Base-by-base conservation (phyloP, 2,329 filamentous ascomycete genomes). In the Lasiodiplodia sp. region DNA sequence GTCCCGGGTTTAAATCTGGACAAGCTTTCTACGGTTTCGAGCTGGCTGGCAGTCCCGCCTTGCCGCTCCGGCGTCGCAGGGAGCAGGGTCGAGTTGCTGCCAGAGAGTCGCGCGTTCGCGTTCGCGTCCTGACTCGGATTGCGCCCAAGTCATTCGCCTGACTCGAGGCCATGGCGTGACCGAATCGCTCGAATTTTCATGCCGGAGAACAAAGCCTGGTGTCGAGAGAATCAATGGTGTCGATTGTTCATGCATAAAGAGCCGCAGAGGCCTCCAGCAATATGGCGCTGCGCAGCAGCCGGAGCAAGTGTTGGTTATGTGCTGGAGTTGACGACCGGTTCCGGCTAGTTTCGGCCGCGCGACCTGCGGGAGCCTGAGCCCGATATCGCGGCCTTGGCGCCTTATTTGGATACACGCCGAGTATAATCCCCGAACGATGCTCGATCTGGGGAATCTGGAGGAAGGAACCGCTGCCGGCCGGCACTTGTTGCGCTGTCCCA, bases 101-200 rank as follows among this genome's bases (percentile, higher is more conserved):
- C 40, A 16, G 6, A 49, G 16, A 4, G 28, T 6, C 4, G 5
- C 28, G 28, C 28, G 28, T 28, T 44, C 25, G 28, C 57, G 10
- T 44, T 62, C 57, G 57, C 5, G 47, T 34, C 38, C 21, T 62
- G 57, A 62, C 57, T 62, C 57, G 57, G 6, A 49, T 25, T 16
- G 21, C 40, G 16, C 25, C 14, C 31, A 49, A 62, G 38, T 62
- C 57, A 47, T 34, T 62, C 31, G 14, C 18, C 57, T 62, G 57
- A 62, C 57, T 62, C 57, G 57, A 18, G 34, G 57, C 57, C 28
- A 49, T 62, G 57, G 57, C 57, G 57, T 49, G 57, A 62, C 40
- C 16, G 16, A n/a, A 28, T 28, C 28, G 28, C 28, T 28, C 28
- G 28, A 28, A 28, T 28, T 28, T 28, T 28, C 28, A 28, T 28